Evolutionary conservation across 805 yeast genomes (phyloP), one percentile per base, ranked within the genome.

Genomic region (Wickerhamomyces rabaulensis): DNA sequence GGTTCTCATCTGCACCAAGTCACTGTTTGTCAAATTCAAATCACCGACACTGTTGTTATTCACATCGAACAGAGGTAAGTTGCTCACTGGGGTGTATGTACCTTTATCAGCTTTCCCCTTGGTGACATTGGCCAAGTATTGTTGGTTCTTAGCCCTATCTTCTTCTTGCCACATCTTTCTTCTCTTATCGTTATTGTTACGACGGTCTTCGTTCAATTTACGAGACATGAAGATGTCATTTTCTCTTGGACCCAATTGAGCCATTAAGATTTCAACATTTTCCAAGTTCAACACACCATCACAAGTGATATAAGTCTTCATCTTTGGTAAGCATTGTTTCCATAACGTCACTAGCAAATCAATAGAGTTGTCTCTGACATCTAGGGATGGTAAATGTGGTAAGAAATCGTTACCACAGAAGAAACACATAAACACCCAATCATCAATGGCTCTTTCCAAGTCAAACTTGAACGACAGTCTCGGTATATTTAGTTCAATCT

Each of bases 391-490:
- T 55, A 94, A 70, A 67, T 92, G 98, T 1, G 99, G 99, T 58
- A 94, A 71, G 75, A 94, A 94, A 79, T 94, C 99, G 63, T 94
- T 94, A 66, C 99, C 99, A 53, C 92, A 95, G 62, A 94, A 94
- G 71, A 94, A 94, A 76, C 98, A 92, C 91, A 94, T 85, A 56
- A 94, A 94, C 15, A 94, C 89, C 99, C 99, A 94, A 67, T 94
- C 99, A 63, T 94, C 99, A 51, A 94, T 84, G 2, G 98, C 97
- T 49, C 99, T 75, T 68, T 94, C 99, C 45, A 91, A 65, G 62
- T 94, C 97, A 67, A 84, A 90, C 19, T 80, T 76, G 59, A 87
- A 84, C 2, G 88, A 77, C 17, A 84, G 61, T 36, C 82, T 74
- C 4, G 90, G 87, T 25, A 86, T 79, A 47, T 71, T 73, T 42